Evolutionary conservation across 2,329 filamentous ascomycete species (phyloP), one percentile per base, ranked within the genome.

Genomic region (Penicillium sp.): DNA sequence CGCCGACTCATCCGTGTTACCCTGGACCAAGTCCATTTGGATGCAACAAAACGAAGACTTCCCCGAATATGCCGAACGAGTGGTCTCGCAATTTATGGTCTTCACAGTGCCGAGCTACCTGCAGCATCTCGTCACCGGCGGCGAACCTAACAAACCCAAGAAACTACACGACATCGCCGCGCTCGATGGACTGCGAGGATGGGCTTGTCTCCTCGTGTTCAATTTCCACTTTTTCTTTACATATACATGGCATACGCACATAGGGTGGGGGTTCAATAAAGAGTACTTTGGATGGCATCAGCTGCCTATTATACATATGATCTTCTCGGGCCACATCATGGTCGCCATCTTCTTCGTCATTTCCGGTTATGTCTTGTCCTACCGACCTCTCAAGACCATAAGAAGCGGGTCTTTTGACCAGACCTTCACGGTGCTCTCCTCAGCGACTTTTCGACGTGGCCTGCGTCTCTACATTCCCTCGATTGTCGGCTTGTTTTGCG

Each of bases 341-440:
- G 76, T 79, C 14, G 69, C 71, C 47, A 73, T 78, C 38, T 79
- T 79, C 65, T 79, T 79, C 61, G 71, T 79, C 33, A 72, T 79
- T 24, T 78, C 75, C 8, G 77, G 76, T 52, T 79, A 79, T 56
- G 75, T 77, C n/a, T 67, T 79, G 47, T 76, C 74, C 26, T 72
- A 73, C 56, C 74, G 73, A 56, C 72, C 72, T 3, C 59, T 75
- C 53, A 76, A 71, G 59, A 64, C 68, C 38, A 73, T 75, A 53
- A 71, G 70, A 35, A 68, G 58, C 56, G 65, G 68, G 43, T 65
- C 70, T 11, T 75, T 69, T 59, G 73, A 73, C 26, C 67, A 74
- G 52, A 68, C 73, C 2, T 74, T 75, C 54, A 67, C 67, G n/a
- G 64, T 65, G 5, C 63, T 78, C 30, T 70, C 70, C 23, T 77